A percentile compares a stretch with the other conserved stretches of the same genome.
Evolutionary conservation across 2,329 filamentous ascomycete genomes (phyloP).

Genomic region (Aureobasidium namibiae): DNA sequence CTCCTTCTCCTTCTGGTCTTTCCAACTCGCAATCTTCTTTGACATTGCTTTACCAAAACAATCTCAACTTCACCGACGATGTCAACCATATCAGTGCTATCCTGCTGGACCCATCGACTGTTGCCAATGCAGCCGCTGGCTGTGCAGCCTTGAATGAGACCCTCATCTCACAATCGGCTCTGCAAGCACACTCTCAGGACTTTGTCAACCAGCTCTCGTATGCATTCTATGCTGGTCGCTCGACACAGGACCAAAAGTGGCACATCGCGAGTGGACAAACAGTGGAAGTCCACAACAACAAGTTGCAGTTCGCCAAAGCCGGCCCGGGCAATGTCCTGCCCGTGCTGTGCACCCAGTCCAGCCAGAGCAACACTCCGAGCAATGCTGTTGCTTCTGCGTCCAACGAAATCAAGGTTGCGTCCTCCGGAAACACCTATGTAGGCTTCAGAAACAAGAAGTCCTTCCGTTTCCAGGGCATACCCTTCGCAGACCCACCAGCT

Average conservation of each 20-base stretch:
- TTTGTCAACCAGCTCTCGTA: constrained; percentile 40
- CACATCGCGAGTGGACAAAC: constrained; percentile 32
- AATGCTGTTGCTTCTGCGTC: constrained; percentile 27
- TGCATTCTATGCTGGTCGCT: constrained; percentile 34
- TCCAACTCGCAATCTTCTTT: constrained; percentile 37
- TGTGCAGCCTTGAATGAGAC: constrained; percentile 42
- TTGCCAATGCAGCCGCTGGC: constrained; percentile 32
- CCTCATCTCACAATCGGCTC: constrained; percentile 34
- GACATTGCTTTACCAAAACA: constrained; percentile 47
- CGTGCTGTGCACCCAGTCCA: constrained; percentile 45
- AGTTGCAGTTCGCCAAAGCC: constrained; percentile 3
- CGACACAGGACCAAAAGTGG: constrained; percentile 31
- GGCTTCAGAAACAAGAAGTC: constrained; percentile 48
- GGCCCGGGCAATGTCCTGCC: constrained; percentile 31
- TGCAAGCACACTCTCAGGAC: constrained; percentile 37
- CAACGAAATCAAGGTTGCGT: constrained; percentile 34
- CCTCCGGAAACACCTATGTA: constrained; percentile 38
- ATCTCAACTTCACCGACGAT: constrained; percentile 46
- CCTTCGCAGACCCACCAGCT: constrained; percentile 34
- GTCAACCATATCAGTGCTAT: constrained; percentile 45
- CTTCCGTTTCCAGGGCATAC: constrained; percentile 41
- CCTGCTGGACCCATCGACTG: constrained; percentile 37
- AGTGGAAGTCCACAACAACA: not conserved
- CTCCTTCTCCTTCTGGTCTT: constrained; percentile 6
- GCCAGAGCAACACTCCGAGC: constrained; percentile 25